Percentiles rank a stretch among this genome's conserved stretches.
Evolutionary conservation across 139 green algal genomes (phyloP).

Genomic region (Asterochloris sp.): DNA sequence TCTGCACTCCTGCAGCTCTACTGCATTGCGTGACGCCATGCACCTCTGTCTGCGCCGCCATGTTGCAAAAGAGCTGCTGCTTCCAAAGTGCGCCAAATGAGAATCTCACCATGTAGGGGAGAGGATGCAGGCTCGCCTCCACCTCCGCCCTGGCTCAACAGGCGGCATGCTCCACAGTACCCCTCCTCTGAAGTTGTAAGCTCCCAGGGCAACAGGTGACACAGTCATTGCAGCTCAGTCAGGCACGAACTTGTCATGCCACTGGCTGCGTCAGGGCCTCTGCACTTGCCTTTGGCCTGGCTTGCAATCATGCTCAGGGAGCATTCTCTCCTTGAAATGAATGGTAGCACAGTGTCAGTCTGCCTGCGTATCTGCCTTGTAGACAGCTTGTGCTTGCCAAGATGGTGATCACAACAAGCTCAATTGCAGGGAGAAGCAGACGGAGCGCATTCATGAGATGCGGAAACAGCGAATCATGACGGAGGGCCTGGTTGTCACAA

Average conservation of each 20-base stretch:
- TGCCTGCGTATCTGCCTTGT: neutral
- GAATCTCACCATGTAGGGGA: too few relatives aligned
- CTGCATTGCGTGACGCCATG: too few relatives aligned
- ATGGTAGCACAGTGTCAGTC: neutral
- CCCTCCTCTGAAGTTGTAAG: too few relatives aligned
- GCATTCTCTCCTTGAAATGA: neutral
- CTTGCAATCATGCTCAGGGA: neutral
- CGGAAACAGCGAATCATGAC: constrained; percentile 3
- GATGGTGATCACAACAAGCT: neutral
- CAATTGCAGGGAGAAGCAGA: neutral
- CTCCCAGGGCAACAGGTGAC: too few relatives aligned
- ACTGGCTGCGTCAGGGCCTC: neutral
- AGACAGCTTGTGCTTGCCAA: constrained; percentile 4
- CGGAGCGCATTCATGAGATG: constrained; percentile 15
- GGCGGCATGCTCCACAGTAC: too few relatives aligned
- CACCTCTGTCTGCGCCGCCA: too few relatives aligned
- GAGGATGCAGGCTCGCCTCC: too few relatives aligned
- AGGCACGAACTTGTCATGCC: neutral
- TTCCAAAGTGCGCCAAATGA: too few relatives aligned
- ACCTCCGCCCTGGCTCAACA: too few relatives aligned
- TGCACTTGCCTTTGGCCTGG: neutral
- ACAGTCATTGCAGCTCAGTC: too few relatives aligned
- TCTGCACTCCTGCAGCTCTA: too few relatives aligned
- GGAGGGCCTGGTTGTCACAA: neutral
- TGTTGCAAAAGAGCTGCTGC: too few relatives aligned